Evolutionary conservation across 495 filamentous ascomycete species (phyloP).

Genomic region (Apodospora peruviana): DNA sequence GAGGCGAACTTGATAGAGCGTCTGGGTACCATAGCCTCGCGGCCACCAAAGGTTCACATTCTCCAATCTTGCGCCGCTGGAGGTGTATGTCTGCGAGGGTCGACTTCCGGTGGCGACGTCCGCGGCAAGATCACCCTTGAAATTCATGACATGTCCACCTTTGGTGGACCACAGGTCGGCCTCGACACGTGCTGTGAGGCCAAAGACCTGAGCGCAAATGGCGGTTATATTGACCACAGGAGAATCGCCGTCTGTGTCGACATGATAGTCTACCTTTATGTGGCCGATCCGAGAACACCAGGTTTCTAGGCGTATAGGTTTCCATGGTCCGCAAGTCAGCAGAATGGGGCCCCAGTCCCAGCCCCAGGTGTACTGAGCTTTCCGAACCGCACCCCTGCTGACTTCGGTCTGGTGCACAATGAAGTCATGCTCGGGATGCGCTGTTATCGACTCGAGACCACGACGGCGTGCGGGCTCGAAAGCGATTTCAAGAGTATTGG

Average conservation of each 20-base stretch:
- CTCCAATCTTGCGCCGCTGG: conserved; percentile 12
- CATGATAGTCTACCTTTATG: conserved; percentile 46
- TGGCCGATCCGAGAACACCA: conserved; percentile 54
- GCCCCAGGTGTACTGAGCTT: conserved; percentile 51
- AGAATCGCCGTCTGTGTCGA: conserved; percentile 9
- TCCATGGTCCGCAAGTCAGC: conserved; percentile 72
- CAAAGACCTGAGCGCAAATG: conserved; percentile 23
- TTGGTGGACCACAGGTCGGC: not conserved
- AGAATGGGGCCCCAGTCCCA: conserved; percentile 81
- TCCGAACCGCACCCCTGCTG: conserved; percentile 35
- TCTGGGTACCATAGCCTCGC: conserved; percentile 57
- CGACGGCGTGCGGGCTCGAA: conserved; percentile 38
- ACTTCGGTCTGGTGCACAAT: conserved; percentile 43
- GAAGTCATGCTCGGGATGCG: conserved; percentile 40
- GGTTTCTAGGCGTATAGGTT: conserved; percentile 56
- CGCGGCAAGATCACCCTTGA: not conserved
- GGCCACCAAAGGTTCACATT: conserved; percentile 37
- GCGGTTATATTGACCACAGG: conserved; percentile 35
- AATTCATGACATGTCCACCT: not conserved
- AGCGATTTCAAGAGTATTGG: conserved; percentile 32
- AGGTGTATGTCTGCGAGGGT: conserved; percentile 4
- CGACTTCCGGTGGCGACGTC: not conserved
- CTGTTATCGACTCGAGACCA: conserved; percentile 34
- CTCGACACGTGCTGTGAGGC: conserved; percentile 1
- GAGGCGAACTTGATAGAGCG: conserved; percentile 53